These are phyloP conservation scores for Pleurotus ostreatus DNA, from an alignment of 768 basidiomycete genomes.

Conservation along the genomic window DNA sequence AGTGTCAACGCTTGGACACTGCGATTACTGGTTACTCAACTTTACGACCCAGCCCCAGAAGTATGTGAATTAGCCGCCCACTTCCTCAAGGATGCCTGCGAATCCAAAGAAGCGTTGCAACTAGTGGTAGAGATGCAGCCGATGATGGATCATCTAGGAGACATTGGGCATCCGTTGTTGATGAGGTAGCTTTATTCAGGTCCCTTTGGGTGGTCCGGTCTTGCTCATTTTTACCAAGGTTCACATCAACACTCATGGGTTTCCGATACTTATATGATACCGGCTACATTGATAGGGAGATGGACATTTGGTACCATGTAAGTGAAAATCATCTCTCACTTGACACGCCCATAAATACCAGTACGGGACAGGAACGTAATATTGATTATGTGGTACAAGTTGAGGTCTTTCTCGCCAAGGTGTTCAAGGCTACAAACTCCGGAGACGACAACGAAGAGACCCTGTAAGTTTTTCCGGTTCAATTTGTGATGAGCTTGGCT, in stretches of 20 bases:
- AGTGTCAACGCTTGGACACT: conserved; percentile 84
- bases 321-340: conserved; percentile 19
- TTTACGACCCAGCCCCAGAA: conserved; percentile 89
- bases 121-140: conserved; percentile 94
- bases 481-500: conserved; percentile 2
- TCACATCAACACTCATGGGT: conserved; percentile 91
- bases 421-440: conserved; percentile 52
- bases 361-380: conserved; percentile 73
- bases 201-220: background rate
- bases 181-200: conserved; percentile 58
- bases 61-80: conserved; percentile 89
- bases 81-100: conserved; percentile 87
- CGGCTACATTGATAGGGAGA: conserved; percentile 90
- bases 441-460: conserved; percentile 69
- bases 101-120: conserved; percentile 77
- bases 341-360: background rate
- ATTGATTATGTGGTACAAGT: conserved; percentile 90
- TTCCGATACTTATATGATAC: conserved; percentile 90
- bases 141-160: conserved; percentile 91
- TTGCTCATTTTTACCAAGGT: conserved; percentile 44
- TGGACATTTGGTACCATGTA: conserved; percentile 96
- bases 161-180: conserved; percentile 83
- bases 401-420: conserved; percentile 84
- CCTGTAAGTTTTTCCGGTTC: conserved; percentile 31
- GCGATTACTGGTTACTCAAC: conserved; percentile 86